These are phyloP conservation scores for Durio zibethinus DNA, from an alignment of 345 rosid species.

Conservation along the genomic window DNA sequence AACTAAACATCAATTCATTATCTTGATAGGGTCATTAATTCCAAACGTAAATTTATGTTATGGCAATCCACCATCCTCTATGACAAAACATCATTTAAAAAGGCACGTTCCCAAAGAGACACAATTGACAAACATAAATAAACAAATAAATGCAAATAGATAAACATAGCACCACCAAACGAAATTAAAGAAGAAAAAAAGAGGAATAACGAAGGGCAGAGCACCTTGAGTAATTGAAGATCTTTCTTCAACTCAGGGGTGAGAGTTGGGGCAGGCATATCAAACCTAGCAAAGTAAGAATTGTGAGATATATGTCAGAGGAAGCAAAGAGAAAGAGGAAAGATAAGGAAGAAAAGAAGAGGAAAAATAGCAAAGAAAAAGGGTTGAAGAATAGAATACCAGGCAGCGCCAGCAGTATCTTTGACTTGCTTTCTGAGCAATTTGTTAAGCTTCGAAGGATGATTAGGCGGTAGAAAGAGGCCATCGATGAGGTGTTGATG, in stretches of 20 bases:
- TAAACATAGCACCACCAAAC: not conserved
- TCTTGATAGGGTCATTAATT: not conserved
- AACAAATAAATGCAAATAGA: too few relatives aligned
- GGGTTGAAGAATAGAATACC: constrained; percentile 40
- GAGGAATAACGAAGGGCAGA: not conserved
- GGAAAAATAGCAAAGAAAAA: not conserved
- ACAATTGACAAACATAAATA: not conserved
- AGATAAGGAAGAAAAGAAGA: not conserved
- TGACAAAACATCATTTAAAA: not conserved
- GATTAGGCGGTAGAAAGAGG: constrained; percentile 67
- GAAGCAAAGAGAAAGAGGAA: not conserved
- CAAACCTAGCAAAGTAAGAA: constrained; percentile 54
- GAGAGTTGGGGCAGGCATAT: constrained; percentile 84
- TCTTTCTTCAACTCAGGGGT: constrained; percentile 87
- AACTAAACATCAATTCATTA: not conserved
- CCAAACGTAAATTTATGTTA: not conserved
- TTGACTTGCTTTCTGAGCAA: constrained; percentile 60
- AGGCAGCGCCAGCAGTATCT: constrained; percentile 64
- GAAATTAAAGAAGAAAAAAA: not conserved
- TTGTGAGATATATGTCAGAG: not conserved
- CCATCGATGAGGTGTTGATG: constrained; percentile 69
- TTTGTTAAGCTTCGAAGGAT: constrained; percentile 69
- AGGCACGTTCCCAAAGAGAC: too few relatives aligned
- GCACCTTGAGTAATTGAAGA: constrained; percentile 88
- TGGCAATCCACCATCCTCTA: not conserved